Percentiles rank a stretch among this genome's conserved stretches.
Conservation (phyloP, 148 eudicot species). For the Polygonum aviculare region DNA sequence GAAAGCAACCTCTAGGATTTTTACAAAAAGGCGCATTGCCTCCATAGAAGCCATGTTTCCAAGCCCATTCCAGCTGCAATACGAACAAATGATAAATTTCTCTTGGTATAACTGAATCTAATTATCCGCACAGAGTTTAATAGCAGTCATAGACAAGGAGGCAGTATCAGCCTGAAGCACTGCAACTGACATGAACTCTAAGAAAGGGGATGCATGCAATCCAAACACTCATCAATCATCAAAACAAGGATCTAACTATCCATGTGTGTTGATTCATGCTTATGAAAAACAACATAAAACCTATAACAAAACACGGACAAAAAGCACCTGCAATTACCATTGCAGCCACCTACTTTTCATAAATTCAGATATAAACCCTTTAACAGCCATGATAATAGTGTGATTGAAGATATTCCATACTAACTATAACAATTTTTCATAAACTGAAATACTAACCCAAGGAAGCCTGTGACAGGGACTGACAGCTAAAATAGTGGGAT, state of each 20-base stretch:
- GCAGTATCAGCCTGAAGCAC: neutral
- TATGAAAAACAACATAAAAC: too few species aligned
- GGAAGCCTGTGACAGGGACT: neutral
- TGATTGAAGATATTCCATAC: neutral
- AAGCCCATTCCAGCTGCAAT: constrained; percentile 84
- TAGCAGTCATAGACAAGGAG: neutral
- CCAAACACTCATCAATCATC: neutral
- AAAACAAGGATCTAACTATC: neutral
- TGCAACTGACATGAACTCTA: neutral
- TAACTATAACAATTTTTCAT: neutral
- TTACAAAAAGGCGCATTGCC: constrained; percentile 98
- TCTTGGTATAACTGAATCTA: neutral
- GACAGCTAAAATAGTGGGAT: neutral
- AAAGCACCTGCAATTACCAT: neutral
- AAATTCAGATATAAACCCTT: too few species aligned
- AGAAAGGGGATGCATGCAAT: neutral
- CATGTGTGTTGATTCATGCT: too few species aligned
- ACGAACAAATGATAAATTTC: neutral
- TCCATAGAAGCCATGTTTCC: constrained; percentile 91
- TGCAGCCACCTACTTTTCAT: neutral
- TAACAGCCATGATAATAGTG: too few species aligned
- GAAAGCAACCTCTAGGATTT: constrained; percentile 71
- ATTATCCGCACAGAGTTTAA: neutral
- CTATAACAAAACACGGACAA: too few species aligned
- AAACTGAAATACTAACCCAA: neutral